Base-by-base conservation (phyloP, 2,329 filamentous ascomycete genomes). In the Leptographium flavum region DNA sequence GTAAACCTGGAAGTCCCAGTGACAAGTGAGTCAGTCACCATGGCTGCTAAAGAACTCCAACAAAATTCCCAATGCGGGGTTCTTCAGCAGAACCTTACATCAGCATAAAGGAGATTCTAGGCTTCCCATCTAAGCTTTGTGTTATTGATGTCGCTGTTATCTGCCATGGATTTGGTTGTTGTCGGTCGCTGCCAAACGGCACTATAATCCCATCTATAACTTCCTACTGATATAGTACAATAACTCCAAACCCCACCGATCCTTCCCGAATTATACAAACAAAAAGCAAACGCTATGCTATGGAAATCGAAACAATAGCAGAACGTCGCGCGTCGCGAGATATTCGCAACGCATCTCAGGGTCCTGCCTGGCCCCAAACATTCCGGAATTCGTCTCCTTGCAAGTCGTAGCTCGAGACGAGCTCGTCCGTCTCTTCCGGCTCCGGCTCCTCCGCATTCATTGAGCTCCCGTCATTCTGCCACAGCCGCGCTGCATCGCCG, bases 321-420 rank as follows among this genome's bases (percentile, higher is more conserved):
- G 23, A n/a, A n/a, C n/a, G 33, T 43, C 37, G 30, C 33, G 14
- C 8, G 23, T 11, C 10, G 25, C 15, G 39, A 35, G 25, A 25
- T 13, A 5, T 10, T 19, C 5, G 39, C 2, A 30, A 21, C 11
- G 7, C 15, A 6, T 21, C 14, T 35, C 33, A 30, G 25, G 28
- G n/a, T 15, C 33, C n/a, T 23, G 19, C 22, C 17, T 25, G 21
- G 13, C 48, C 52, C 52, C 53, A 54, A 6, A 55, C 51, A 25
- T 54, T 51, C 9, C 48, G 45, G 28, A 52, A 50, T 32, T 52
- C 52, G 19, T 54, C 53, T 11, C 47, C 51, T 5, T 51, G 51
- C 17, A 52, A 39, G 25, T 51, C 51, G 41, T 53, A 54, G 5
- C 43, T 30, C 8, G 51, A 51, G 5, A 46, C 45, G 1, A 43